Evolutionary conservation across 2,329 filamentous ascomycete species (phyloP).

Genomic region (Stachybotrys chlorohalonatus): DNA sequence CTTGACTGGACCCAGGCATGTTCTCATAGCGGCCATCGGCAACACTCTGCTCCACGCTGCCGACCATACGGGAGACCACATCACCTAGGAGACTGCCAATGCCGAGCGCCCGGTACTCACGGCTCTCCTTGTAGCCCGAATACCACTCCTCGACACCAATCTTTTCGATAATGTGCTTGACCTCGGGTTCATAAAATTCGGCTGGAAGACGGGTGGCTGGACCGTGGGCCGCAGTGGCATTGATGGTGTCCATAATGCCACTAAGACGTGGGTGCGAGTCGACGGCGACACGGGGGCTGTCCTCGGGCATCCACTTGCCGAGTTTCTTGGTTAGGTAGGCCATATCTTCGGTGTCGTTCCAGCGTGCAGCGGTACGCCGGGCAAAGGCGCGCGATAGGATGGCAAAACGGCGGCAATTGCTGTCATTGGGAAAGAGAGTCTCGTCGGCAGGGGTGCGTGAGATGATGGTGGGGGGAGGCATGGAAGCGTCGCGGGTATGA

Average conservation of each 20-base stretch:
- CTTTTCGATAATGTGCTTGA: conserved; percentile 58
- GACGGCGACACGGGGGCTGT: conserved; percentile 61
- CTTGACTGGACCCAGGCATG: conserved; percentile 22
- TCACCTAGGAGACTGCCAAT: conserved; percentile 83
- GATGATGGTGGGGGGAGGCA: conserved; percentile 57
- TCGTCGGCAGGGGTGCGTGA: conserved; percentile 59
- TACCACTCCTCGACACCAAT: conserved; percentile 92
- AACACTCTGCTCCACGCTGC: conserved; percentile 47
- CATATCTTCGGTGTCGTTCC: conserved; percentile 76
- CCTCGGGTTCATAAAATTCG: conserved; percentile 78
- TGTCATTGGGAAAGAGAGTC: conserved; percentile 72
- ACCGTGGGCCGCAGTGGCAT: conserved; percentile 72
- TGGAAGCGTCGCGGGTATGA: conserved; percentile 29
- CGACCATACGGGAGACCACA: conserved; percentile 66
- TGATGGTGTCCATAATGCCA: conserved; percentile 91
- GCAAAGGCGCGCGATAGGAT: conserved; percentile 63
- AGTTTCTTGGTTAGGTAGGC: conserved; percentile 68
- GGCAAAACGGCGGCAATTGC: conserved; percentile 63
- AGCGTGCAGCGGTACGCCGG: conserved; percentile 59
- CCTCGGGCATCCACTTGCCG: conserved; percentile 77
- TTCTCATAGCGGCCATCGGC: conserved; percentile 45
- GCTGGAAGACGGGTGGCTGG: conserved; percentile 67
- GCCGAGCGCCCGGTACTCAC: conserved; percentile 81
- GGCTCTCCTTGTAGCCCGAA: conserved; percentile 71
- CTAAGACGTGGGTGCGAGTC: conserved; percentile 76